These are phyloP conservation scores for Pugionium cornutum DNA, from an alignment of 345 rosid genomes.

Conservation along the genomic window DNA sequence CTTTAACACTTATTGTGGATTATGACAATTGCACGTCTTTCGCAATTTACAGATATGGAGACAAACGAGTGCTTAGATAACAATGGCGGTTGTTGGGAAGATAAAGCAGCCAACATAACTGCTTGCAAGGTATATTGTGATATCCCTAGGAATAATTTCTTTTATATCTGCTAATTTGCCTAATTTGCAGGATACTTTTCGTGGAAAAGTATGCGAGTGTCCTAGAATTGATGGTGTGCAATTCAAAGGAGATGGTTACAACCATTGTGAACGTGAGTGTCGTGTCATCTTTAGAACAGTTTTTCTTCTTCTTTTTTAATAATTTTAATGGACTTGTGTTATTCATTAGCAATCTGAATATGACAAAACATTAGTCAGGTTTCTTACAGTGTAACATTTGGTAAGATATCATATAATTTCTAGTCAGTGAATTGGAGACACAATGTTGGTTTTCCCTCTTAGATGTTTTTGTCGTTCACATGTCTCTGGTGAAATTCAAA, in stretches of 20 bases:
- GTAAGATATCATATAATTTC: neutral
- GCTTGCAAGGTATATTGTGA: slow-evolving; percentile 81
- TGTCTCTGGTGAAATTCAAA: neutral
- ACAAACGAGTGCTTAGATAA: slow-evolving; percentile 94
- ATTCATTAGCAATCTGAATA: neutral
- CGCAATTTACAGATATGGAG: slow-evolving; percentile 68
- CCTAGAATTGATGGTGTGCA: slow-evolving; percentile 90
- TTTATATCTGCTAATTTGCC: slow-evolving; percentile 4
- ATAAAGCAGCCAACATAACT: slow-evolving; percentile 71
- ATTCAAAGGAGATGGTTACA: slow-evolving; percentile 97
- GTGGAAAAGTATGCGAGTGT: slow-evolving; percentile 93
- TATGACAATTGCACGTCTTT: slow-evolving; percentile 1
- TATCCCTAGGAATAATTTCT: neutral
- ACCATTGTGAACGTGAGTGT: slow-evolving; percentile 80
- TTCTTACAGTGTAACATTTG: neutral
- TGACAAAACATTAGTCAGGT: neutral
- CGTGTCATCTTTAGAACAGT: neutral
- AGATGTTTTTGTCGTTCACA: neutral
- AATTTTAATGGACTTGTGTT: neutral
- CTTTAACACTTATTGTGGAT: neutral
- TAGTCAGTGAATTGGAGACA: neutral
- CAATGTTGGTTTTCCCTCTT: neutral
- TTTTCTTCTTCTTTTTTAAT: too few species aligned
- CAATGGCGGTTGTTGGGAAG: slow-evolving; percentile 95
- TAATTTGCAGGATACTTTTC: slow-evolving; percentile 80